phyloP scores from a whole-genome alignment of 2,329 filamentous ascomycete species.

The Penicillium sp. region DNA sequence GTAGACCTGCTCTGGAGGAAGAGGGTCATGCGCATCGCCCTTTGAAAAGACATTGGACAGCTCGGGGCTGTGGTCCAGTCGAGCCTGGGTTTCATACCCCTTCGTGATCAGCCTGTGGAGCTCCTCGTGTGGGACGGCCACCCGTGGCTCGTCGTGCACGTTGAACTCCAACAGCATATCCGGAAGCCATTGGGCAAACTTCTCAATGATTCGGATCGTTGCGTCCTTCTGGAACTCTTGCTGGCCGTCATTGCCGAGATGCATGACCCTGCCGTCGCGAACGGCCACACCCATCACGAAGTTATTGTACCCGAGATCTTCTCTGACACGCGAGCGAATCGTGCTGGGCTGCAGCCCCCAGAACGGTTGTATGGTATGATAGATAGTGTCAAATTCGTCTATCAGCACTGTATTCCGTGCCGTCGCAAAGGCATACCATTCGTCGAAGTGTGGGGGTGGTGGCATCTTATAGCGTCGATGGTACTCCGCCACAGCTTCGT shows the following conservation, averaged over 20 bases:
- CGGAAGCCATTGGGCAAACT: slow-evolving; percentile 71
- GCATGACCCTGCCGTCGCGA: slow-evolving; percentile 7
- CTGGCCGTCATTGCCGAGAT: slow-evolving; percentile 64
- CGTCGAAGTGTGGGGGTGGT: slow-evolving; percentile 14
- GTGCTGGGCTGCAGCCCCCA: slow-evolving; percentile 11
- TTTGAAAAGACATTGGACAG: not conserved
- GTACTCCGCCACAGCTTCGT: slow-evolving; percentile 14
- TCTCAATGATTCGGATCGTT: slow-evolving; percentile 71
- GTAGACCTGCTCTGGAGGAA: not conserved
- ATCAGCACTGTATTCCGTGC: slow-evolving; percentile 8
- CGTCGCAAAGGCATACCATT: slow-evolving; percentile 16
- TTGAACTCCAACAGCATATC: slow-evolving; percentile 93
- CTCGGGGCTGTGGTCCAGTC: not conserved
- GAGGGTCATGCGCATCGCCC: not conserved
- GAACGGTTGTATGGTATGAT: slow-evolving; percentile 13
- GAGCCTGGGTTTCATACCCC: slow-evolving; percentile 9
- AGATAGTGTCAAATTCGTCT: slow-evolving; percentile 18
- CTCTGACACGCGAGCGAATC: slow-evolving; percentile 11
- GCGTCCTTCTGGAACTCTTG: slow-evolving; percentile 41
- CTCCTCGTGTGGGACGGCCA: slow-evolving; percentile 75
- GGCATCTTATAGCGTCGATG: slow-evolving; percentile 15
- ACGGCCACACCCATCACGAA: slow-evolving; percentile 9
- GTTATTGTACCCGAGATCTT: slow-evolving; percentile 9
- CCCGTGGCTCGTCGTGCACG: slow-evolving; percentile 79
- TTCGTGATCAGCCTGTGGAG: slow-evolving; percentile 63